phyloP scores from a whole-genome alignment of 2,329 filamentous ascomycete species.

The Botrytis elliptica region DNA sequence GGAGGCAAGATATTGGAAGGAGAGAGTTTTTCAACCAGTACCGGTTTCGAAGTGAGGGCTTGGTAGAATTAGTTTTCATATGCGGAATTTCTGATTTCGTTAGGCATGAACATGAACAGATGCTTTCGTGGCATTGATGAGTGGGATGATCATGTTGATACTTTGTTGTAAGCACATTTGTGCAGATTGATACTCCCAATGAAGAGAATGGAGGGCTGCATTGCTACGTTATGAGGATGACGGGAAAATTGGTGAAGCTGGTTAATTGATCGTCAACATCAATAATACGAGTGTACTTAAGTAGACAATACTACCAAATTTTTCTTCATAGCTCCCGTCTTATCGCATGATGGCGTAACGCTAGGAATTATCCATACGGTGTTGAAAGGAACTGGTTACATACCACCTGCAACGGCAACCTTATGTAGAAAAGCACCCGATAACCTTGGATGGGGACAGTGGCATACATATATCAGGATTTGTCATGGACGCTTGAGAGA shows the following conservation, averaged over 20 bases:
- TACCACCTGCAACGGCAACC: neutral
- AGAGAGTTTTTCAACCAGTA: conserved; percentile 58
- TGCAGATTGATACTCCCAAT: neutral
- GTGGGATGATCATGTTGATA: neutral
- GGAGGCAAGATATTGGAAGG: conserved; percentile 81
- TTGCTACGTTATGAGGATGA: neutral
- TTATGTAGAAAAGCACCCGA: neutral
- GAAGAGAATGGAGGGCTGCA: neutral
- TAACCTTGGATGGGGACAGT: neutral
- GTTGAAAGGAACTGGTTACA: neutral
- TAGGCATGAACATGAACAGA: neutral
- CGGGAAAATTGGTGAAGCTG: neutral
- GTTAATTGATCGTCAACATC: neutral
- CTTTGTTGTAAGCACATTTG: neutral
- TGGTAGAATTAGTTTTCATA: neutral
- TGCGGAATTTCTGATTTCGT: neutral
- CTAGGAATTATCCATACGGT: neutral
- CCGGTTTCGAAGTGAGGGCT: neutral
- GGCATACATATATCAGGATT: neutral
- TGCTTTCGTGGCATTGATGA: neutral
- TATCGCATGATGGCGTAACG: neutral
- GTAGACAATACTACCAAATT: neutral
- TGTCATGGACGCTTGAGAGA: neutral
- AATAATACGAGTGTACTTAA: neutral
- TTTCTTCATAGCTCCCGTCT: neutral